Percentiles rank a stretch among this genome's conserved stretches.
Conservation (phyloP, 805 yeast genomes). For the Sugiyamaella chiloensis region DNA sequence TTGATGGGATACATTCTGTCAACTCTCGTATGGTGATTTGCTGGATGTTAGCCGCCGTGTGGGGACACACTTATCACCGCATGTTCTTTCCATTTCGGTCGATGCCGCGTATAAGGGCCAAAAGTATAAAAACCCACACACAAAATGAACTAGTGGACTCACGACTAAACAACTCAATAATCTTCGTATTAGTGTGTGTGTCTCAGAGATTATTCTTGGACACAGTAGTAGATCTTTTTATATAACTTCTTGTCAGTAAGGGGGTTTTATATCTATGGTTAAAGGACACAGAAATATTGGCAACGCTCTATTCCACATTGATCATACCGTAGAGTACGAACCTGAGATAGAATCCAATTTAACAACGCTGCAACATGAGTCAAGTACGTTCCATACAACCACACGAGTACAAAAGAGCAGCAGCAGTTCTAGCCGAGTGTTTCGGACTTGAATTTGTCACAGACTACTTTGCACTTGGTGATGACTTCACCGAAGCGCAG, state of each 20-base stretch:
- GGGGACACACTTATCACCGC: no score
- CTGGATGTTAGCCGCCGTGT: no score
- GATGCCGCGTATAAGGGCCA: neutral
- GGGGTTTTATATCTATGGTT: neutral
- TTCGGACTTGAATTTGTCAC: slow-evolving; percentile 55
- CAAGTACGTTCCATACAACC: slow-evolving; percentile 18
- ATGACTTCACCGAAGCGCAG: slow-evolving; percentile 37
- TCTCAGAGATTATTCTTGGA: no score
- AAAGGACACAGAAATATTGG: slow-evolving; percentile 2
- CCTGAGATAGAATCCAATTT: neutral
- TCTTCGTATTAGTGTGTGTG: no score
- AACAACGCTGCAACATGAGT: neutral
- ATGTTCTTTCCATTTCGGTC: slow-evolving; percentile 4
- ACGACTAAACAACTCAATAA: no score
- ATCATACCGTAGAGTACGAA: slow-evolving; percentile 6
- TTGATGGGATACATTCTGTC: no score
- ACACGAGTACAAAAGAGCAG: slow-evolving; percentile 51
- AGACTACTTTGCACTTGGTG: slow-evolving; percentile 45
- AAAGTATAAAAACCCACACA: neutral
- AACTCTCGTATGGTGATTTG: no score
- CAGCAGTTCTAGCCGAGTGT: slow-evolving; percentile 50
- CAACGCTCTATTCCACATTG: slow-evolving; percentile 3
- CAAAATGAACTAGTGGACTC: no score
- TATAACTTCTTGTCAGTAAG: neutral
- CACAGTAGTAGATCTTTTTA: no score